Evolutionary conservation across 306 rosid species (phyloP).

Genomic region (Prunus dulcis): DNA sequence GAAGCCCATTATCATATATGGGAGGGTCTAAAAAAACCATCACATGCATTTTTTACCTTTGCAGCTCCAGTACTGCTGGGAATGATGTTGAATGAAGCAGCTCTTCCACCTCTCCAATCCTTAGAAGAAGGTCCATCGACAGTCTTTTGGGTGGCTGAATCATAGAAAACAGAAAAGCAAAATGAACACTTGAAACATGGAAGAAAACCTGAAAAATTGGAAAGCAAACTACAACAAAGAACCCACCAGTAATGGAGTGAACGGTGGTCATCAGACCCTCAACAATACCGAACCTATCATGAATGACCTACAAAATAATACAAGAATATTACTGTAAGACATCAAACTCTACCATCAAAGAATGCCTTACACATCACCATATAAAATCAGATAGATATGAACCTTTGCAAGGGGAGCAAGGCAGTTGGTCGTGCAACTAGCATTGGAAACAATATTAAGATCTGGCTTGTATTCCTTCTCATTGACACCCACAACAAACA

Average conservation of each 20-base stretch:
- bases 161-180: conserved; percentile 9
- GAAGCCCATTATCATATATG: neutral
- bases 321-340: neutral
- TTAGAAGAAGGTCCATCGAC: conserved; percentile 91
- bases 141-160: conserved; percentile 85
- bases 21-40: neutral
- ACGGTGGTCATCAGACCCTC: conserved; percentile 97
- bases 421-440: conserved; percentile 96
- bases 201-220: neutral
- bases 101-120: conserved; percentile 99
- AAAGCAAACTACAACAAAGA: neutral
- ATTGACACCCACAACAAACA: conserved; percentile 93
- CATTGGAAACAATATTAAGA: conserved; percentile 71
- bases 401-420: conserved; percentile 94
- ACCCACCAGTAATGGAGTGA: conserved; percentile 77
- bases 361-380: neutral
- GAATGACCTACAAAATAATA: conserved; percentile 51
- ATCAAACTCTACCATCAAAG: neutral
- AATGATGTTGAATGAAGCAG: conserved; percentile 93
- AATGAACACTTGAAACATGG: neutral
- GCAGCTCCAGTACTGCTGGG: conserved; percentile 97
- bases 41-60: conserved; percentile 45
- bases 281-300: conserved; percentile 81
- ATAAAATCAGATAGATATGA: neutral
- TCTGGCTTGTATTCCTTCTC: conserved; percentile 83